A percentile compares a stretch with the other conserved stretches of the same genome.
Evolutionary conservation across 805 yeast species (phyloP).

Genomic region (Isabelozyma heimii): DNA sequence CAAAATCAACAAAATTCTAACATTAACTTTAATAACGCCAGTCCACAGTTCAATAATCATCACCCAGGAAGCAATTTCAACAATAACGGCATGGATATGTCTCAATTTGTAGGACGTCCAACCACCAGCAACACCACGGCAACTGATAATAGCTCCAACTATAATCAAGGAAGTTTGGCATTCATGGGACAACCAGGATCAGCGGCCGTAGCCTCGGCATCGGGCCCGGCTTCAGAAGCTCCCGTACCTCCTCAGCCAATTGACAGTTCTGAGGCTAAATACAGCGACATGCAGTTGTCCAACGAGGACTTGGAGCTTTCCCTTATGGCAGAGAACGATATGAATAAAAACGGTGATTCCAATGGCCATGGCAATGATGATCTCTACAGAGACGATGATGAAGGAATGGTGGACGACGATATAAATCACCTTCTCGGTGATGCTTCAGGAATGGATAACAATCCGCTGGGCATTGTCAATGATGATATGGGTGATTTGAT

Average conservation of each 20-base stretch:
- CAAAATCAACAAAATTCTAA: not conserved
- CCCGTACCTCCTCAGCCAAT: not conserved
- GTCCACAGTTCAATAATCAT: not conserved
- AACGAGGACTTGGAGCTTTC: not conserved
- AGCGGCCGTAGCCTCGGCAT: not conserved
- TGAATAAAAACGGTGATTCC: not conserved
- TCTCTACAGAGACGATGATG: not conserved
- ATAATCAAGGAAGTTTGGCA: not conserved
- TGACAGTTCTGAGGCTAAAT: not conserved
- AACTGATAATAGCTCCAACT: not conserved
- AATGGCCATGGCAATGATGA: not conserved
- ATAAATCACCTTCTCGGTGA: slow-evolving; percentile 18
- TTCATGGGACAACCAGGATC: not conserved
- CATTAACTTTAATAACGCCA: not conserved
- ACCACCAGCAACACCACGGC: not conserved
- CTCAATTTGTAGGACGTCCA: not conserved
- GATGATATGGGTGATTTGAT: slow-evolving; percentile 36
- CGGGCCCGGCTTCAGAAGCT: not conserved
- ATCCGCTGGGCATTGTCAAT: slow-evolving; percentile 8
- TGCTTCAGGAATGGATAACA: slow-evolving; percentile 6
- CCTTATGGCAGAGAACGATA: not conserved
- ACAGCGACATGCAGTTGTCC: not conserved
- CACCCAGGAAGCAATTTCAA: not conserved
- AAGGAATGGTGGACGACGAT: slow-evolving; percentile 10
- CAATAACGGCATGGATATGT: slow-evolving; percentile 1